Base-by-base conservation (phyloP, 169 alveolate species). In the Perkinsus marinus region DNA sequence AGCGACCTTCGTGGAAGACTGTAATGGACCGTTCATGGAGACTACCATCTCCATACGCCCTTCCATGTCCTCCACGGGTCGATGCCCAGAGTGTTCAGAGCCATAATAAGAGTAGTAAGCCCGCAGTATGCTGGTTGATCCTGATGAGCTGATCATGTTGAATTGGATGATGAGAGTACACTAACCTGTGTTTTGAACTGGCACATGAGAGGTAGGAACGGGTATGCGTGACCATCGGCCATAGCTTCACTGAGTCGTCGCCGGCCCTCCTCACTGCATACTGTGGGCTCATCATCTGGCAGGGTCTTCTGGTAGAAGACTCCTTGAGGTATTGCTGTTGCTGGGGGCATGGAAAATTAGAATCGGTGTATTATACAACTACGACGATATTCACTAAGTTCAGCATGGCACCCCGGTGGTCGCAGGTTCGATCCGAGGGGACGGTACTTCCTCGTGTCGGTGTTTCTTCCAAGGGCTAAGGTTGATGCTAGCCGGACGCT, bases 11-110 rank as follows among this genome's bases (percentile, higher is more conserved):
- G 19, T 68, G 90, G 89, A 38, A 43, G 46, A n/a, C 68, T 68
- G 34, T 38, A 90, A 92, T 38, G 93, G 92, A 16, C 96, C 94
- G 43, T 92, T 93, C 30, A 95, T 57, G 30, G 95, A 10, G 91
- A 90, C 39, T 93, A 95, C 96, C 96, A 95, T 91, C 95, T 94
- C 96, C 96, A 95, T 10, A 95, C 94, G 68, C 96, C 96, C 91
- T 94, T 95, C 96, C 96, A 95, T 69, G 93, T 92, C 37, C 91
- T 93, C 43, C 91, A 90, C 0, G 96, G 96, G 90, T 95, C 96
- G 16, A 94, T 91, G 41, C 93, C 92, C 68, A 95, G 79, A 0
- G 96, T 93, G 91, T 95, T 95, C 34, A 95, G 90, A 0, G 94
- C 94, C 95, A 94, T 94, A n/a, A 92, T 92, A 39, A 94, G 92